Conservation (phyloP, 306 rosid genomes). For the Notholithocarpus densiflorus region DNA sequence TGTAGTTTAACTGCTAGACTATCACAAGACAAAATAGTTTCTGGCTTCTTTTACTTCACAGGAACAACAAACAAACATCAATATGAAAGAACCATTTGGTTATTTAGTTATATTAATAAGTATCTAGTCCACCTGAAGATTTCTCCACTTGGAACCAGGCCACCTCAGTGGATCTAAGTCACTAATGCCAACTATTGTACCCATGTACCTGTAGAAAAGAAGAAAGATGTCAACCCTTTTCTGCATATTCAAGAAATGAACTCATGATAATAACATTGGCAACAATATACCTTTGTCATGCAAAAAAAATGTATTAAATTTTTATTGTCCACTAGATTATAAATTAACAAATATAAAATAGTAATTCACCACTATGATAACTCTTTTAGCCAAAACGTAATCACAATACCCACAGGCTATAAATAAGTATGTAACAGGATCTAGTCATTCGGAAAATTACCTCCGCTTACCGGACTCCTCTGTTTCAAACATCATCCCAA, state of each 20-base stretch:
- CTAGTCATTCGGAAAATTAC: constrained; percentile 39
- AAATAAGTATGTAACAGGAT: background rate
- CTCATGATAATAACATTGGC: background rate
- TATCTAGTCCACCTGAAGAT: constrained; percentile 65
- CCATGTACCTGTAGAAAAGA: constrained; percentile 73
- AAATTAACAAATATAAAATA: background rate
- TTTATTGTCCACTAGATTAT: background rate
- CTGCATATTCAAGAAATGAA: background rate
- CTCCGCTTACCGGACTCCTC: constrained; percentile 97
- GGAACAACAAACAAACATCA: background rate
- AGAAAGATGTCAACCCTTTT: constrained; percentile 12
- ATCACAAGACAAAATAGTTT: background rate
- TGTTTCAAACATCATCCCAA: constrained; percentile 99
- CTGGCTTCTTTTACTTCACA: background rate
- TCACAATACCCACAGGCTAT: background rate
- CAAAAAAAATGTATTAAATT: background rate
- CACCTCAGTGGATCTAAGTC: constrained; percentile 94
- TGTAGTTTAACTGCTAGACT: background rate
- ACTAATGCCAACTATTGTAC: constrained; percentile 71
- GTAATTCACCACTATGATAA: background rate
- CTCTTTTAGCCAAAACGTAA: background rate
- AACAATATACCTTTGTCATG: background rate
- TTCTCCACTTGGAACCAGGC: constrained; percentile 98
- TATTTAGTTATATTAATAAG: background rate
- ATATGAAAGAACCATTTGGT: background rate